These are phyloP conservation scores for Aspergillus carbonarius DNA, from an alignment of 2,329 filamentous ascomycete genomes.

Conservation along the genomic window DNA sequence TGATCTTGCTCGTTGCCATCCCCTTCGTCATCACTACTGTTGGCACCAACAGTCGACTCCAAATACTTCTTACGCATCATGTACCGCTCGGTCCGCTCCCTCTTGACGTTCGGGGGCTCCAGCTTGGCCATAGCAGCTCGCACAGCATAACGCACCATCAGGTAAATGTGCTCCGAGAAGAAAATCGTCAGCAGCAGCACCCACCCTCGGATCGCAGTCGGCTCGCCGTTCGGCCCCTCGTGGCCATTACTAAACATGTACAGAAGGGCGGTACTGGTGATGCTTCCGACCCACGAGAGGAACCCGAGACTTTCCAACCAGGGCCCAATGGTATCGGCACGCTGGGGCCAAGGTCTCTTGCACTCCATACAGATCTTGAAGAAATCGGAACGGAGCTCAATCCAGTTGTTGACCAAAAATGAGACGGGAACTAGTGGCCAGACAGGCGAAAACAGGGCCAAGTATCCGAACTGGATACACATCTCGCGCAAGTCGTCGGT, in stretches of 20 bases:
- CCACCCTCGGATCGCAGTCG: conserved; percentile 71
- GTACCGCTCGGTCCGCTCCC: conserved; percentile 79
- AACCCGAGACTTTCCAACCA: conserved; percentile 90
- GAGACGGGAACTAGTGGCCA: conserved; percentile 89
- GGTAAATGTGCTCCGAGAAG: conserved; percentile 84
- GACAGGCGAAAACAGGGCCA: conserved; percentile 87
- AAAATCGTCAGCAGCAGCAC: conserved; percentile 78
- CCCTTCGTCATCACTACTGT: conserved; percentile 24
- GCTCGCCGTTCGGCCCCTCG: conserved; percentile 42
- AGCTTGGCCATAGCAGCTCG: conserved; percentile 72
- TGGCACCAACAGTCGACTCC: conserved; percentile 42
- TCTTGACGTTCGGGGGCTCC: conserved; percentile 81
- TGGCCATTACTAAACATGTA: conserved; percentile 79
- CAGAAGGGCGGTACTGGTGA: conserved; percentile 83
- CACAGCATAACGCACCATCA: conserved; percentile 72
- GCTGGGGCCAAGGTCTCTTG: conserved; percentile 83
- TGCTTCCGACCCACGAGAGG: conserved; percentile 87
- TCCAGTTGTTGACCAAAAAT: conserved; percentile 94
- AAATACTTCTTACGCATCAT: conserved; percentile 76
- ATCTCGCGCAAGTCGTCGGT: conserved; percentile 90
- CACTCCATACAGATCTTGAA: conserved; percentile 92
- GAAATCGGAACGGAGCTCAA: conserved; percentile 90
- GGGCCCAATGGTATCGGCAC: conserved; percentile 90
- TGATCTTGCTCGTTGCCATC: conserved; percentile 16
- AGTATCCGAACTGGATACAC: conserved; percentile 86